These are phyloP conservation scores for Colletotrichum lupini DNA, from an alignment of 2,329 filamentous ascomycete genomes.

Conservation along the genomic window DNA sequence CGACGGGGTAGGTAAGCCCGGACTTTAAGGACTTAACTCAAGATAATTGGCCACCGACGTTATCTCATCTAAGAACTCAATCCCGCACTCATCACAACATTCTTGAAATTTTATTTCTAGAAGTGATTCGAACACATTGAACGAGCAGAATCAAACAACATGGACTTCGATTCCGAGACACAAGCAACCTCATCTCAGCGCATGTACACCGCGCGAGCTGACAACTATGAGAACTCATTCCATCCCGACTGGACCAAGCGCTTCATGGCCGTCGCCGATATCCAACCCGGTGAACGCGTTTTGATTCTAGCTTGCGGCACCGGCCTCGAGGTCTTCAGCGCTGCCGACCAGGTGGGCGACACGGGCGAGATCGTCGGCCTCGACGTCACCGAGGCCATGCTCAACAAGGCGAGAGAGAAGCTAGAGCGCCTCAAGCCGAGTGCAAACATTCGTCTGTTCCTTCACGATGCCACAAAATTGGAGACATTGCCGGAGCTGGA, in stretches of 20 bases:
- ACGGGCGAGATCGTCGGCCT: slow-evolving; percentile 44
- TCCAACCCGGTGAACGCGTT: slow-evolving; percentile 41
- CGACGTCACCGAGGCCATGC: slow-evolving; percentile 47
- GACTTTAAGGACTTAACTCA: neutral
- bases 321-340: slow-evolving; percentile 44
- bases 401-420: slow-evolving; percentile 41
- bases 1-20: neutral
- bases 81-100: too few relatives aligned
- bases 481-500: slow-evolving; percentile 34
- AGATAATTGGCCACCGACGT: neutral
- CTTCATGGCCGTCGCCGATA: slow-evolving; percentile 42
- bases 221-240: slow-evolving; percentile 47
- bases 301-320: slow-evolving; percentile 50
- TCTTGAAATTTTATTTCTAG: neutral
- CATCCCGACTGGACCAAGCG: slow-evolving; percentile 45
- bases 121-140: neutral
- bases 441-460: slow-evolving; percentile 35
- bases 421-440: slow-evolving; percentile 37
- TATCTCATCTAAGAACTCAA: neutral
- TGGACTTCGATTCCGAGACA: slow-evolving; percentile 35
- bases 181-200: slow-evolving; percentile 40
- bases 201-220: slow-evolving; percentile 46
- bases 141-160: neutral
- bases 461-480: slow-evolving; percentile 44
- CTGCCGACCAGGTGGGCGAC: slow-evolving; percentile 41